Conservation (phyloP, 73 alveolate species). For the Paramecium biaurelia region DNA sequence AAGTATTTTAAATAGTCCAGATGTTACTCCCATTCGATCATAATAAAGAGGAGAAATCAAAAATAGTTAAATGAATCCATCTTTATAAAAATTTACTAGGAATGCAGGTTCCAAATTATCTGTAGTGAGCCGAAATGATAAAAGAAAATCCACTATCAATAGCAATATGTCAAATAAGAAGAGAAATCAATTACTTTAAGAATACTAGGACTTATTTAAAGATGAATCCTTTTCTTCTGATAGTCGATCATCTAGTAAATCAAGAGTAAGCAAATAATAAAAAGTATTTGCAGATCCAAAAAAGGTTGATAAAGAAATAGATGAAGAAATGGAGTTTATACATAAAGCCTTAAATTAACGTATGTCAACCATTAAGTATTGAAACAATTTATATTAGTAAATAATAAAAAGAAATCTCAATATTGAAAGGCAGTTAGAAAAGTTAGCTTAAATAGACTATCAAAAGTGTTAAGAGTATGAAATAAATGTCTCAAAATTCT, state of each 20-base stretch:
- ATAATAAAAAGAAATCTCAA: background rate
- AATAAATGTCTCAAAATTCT: background rate
- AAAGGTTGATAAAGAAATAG: background rate
- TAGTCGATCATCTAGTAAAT: background rate
- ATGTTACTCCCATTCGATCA: background rate
- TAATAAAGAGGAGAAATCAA: background rate
- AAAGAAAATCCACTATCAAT: background rate
- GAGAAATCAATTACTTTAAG: background rate
- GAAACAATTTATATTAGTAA: background rate
- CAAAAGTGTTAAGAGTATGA: background rate
- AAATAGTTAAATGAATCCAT: background rate
- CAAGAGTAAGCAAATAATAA: background rate
- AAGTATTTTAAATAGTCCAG: background rate
- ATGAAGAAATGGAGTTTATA: background rate
- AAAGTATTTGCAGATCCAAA: background rate
- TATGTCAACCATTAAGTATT: background rate
- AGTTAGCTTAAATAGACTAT: background rate
- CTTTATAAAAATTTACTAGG: background rate
- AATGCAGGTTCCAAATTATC: background rate
- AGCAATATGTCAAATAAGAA: background rate
- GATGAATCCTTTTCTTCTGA: background rate
- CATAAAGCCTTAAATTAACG: background rate
- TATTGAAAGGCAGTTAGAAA: background rate
- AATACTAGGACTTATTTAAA: background rate
- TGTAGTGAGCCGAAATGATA: background rate